Evolutionary conservation across 495 filamentous ascomycete species (phyloP), one percentile per base, ranked within the genome.

Genomic region (Hyaloscypha bicolor): DNA sequence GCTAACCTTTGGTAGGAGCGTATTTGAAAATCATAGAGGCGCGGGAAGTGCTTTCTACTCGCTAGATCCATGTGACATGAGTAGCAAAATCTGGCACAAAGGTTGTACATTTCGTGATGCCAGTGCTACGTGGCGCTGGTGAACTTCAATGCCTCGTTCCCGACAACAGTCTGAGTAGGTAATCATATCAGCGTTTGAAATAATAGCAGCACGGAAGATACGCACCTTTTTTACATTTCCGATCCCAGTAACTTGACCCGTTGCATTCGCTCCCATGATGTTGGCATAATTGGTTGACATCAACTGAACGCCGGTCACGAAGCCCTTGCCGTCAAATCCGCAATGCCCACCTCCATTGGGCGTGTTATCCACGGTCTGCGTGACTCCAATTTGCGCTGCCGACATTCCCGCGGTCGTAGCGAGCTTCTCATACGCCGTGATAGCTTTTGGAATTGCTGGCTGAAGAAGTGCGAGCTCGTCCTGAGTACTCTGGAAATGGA

Each of bases 401-500:
- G 65, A 66, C 53, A 85, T 55, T 0, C 82, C 82, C 22, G 71
- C 73, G 1, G 48, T 67, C 0, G 73, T 53, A 6, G 76, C 81
- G 21, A 81, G 56, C 53, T 75, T 67, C 72, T 83, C 80, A 69
- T 80, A 85, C n/a, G 82, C 82, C 48, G 52, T 45, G 65, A 85
- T 72, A 0, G 80, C 80, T n/a, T 74, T 71, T 2, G 80, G 82
- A 55, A 85, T 82, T 3, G 76, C 75, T 0, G 69, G 69, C 68
- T 83, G 80, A 56, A 85, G 76, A 4, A 75, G 63, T 6, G 75
- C 64, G 22, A 83, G 72, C 66, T 85, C 82, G 33, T 74, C 62
- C 72, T 80, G 76, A 32, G 82, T 85, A 64, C 76, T 80, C 71
- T 85, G 82, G 73, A 79, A 85, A 70, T 85, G 82, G 25, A 85